These are phyloP conservation scores for Bacterosira constricta DNA, from an alignment of 108 stramenopile species.

Conservation along the genomic window DNA sequence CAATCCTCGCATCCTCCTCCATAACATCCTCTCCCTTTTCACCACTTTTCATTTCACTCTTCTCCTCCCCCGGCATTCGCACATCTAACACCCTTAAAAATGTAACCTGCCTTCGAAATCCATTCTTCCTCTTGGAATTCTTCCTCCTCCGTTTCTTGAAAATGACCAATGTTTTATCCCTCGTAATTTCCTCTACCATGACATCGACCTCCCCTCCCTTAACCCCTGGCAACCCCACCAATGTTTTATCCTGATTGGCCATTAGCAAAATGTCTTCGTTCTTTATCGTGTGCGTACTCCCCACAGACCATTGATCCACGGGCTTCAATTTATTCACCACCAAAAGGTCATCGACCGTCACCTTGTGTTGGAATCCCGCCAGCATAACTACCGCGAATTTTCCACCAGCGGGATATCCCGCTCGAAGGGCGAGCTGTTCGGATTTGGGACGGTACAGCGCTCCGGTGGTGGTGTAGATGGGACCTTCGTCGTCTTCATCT, in stretches of 20 bases:
- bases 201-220: slow-evolving; percentile 78
- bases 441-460: slow-evolving; percentile 62
- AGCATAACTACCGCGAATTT: slow-evolving; percentile 77
- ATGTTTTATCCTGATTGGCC: slow-evolving; percentile 65
- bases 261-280: slow-evolving; percentile 67
- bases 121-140: slow-evolving; percentile 85
- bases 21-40: not conserved
- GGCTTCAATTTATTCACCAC: slow-evolving; percentile 81
- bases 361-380: slow-evolving; percentile 87
- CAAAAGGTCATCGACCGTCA: slow-evolving; percentile 79
- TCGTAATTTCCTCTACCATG: slow-evolving; percentile 90
- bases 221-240: slow-evolving; percentile 84
- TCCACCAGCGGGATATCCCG: slow-evolving; percentile 80
- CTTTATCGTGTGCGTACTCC: slow-evolving; percentile 72
- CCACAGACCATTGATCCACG: slow-evolving; percentile 63
- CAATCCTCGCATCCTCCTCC: slow-evolving; percentile 15
- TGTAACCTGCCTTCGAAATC: slow-evolving; percentile 80
- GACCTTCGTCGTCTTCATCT: slow-evolving; percentile 15
- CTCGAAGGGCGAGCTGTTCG: slow-evolving; percentile 55
- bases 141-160: slow-evolving; percentile 93
- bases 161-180: slow-evolving; percentile 83
- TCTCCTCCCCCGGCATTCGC: slow-evolving; percentile 64
- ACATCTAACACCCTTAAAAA: slow-evolving; percentile 84
- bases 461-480: slow-evolving; percentile 64
- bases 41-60: not conserved